phyloP scores from a whole-genome alignment of 352 stramenopile genomes.

The Phytophthora tentaculata region DNA sequence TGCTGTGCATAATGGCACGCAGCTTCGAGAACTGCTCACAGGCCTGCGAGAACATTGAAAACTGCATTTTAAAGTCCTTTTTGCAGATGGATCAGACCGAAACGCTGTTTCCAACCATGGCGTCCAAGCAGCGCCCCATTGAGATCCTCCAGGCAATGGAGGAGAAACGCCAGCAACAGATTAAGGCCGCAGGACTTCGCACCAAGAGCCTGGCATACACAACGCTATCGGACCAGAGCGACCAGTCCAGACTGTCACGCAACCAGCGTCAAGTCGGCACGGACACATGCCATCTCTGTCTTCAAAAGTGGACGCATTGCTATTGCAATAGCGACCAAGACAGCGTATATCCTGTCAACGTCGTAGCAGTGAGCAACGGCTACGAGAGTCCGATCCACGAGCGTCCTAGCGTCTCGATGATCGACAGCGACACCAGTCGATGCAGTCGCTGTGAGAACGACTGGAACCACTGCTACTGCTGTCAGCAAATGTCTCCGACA shows the following conservation, averaged over 20 bases:
- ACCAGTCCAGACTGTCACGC: constrained; percentile 39
- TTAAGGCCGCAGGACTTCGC: constrained; percentile 65
- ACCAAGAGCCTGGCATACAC: constrained; percentile 57
- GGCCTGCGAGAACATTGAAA: constrained; percentile 71
- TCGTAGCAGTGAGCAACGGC: constrained; percentile 14
- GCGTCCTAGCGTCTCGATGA: constrained; percentile 48
- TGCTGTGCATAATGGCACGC: constrained; percentile 74
- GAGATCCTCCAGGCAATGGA: constrained; percentile 75
- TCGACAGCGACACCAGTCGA: constrained; percentile 66
- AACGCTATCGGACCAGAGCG: constrained; percentile 49
- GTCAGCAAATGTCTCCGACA: constrained; percentile 72
- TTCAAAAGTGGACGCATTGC: constrained; percentile 89
- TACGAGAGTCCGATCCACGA: constrained; percentile 22
- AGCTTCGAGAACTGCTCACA: constrained; percentile 76
- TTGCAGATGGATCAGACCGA: constrained; percentile 74
- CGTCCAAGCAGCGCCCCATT: constrained; percentile 62
- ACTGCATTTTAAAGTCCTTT: constrained; percentile 77
- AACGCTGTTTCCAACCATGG: constrained; percentile 54
- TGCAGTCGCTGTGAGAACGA: constrained; percentile 72
- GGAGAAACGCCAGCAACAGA: constrained; percentile 73
- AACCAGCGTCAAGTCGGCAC: constrained; percentile 58
- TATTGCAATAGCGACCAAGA: constrained; percentile 88
- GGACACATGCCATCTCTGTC: constrained; percentile 77
- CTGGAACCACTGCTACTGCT: constrained; percentile 83
- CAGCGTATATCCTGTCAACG: constrained; percentile 55